These are phyloP conservation scores for Metschnikowia continentalis DNA, from an alignment of 805 yeast genomes.

Conservation along the genomic window DNA sequence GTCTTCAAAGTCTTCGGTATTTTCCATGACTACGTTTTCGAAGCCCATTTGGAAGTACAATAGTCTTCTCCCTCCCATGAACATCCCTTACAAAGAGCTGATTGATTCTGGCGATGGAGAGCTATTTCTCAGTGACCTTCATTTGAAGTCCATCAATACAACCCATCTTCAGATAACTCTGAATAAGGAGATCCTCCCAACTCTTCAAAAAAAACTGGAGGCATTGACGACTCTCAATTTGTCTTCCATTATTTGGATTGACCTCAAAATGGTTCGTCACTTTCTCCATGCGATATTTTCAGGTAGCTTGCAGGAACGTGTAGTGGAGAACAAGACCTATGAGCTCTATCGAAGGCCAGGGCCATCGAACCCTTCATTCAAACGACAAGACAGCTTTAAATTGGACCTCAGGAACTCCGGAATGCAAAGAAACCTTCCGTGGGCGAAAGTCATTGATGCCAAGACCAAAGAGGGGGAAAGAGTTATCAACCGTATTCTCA, in stretches of 20 bases:
- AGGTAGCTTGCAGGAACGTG: slow-evolving; percentile 1
- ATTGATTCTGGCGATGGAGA: slow-evolving; percentile 22
- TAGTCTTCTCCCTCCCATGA: slow-evolving; percentile 34
- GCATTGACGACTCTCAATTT: slow-evolving; percentile 37
- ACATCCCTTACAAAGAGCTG: slow-evolving; percentile 20
- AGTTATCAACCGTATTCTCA: slow-evolving; percentile 23
- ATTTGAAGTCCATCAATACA: slow-evolving; percentile 35
- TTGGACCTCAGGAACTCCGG: slow-evolving; percentile 47
- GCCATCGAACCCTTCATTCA: background rate
- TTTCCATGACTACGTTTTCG: slow-evolving; percentile 22
- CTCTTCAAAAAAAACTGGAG: slow-evolving; percentile 7
- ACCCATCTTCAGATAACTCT: slow-evolving; percentile 27
- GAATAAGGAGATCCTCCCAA: slow-evolving; percentile 29
- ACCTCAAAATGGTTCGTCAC: slow-evolving; percentile 32
- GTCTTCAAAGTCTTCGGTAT: slow-evolving; percentile 17
- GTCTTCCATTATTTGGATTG: slow-evolving; percentile 47
- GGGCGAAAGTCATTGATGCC: slow-evolving; percentile 34
- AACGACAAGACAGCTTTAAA: background rate
- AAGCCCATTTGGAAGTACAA: slow-evolving; percentile 34
- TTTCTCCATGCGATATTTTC: slow-evolving; percentile 21
- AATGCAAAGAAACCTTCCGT: slow-evolving; percentile 42
- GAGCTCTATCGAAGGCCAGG: slow-evolving; percentile 3
- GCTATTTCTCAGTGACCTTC: slow-evolving; percentile 39
- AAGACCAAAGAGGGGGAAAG: slow-evolving; percentile 9
- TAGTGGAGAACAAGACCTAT: slow-evolving; percentile 7